Evolutionary conservation across 2,329 filamentous ascomycete species (phyloP), one percentile per base, ranked within the genome.

Genomic region (Chrysosporium queenslandicum): DNA sequence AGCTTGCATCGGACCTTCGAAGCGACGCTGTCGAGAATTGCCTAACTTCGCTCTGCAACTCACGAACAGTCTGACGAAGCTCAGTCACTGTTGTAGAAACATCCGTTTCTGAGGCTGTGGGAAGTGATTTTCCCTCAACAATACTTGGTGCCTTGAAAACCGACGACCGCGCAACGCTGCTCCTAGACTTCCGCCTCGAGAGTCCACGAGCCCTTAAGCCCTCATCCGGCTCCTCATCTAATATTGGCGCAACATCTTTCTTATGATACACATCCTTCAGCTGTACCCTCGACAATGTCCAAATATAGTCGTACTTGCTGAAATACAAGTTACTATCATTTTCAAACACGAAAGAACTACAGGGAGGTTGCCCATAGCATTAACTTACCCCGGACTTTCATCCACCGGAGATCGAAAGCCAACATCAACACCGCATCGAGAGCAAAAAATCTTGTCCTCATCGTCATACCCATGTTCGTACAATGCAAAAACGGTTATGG

Each of bases 221-320:
- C 23, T 50, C 36, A 16, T 42, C 46, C n/a, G 29, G 7, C 14
- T 50, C 37, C 9, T 42, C 36, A 14, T 42, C 36, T 42, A 50
- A 50, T 8, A 50, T 9, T 14, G 47, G 25, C 4, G 27, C 30
- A 29, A 49, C 36, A 14, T 40, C 37, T 21, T 40, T 49, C 16
- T 50, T 50, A n/a, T 50, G 47, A 34, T 50, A 50, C 18, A 50
- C 47, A 12, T 50, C 47, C 14, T 20, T 50, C 25, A 50, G n/a
- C 20, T 42, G 47, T n/a, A 50, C 16, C 11, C 18, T 32, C 11
- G 47, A 50, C 11, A 41, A 32, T 5, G 47, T 50, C 47, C 47
- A 50, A 20, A 50, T 23, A 27, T 50, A 50, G 25, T 42, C 29
- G n/a, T 29, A 50, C 34, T 50, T 50, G 29, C 37, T 42, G 37